phyloP scores from a whole-genome alignment of 129 eudicot genomes.

The Pseudognaphalium luteoalbum region DNA sequence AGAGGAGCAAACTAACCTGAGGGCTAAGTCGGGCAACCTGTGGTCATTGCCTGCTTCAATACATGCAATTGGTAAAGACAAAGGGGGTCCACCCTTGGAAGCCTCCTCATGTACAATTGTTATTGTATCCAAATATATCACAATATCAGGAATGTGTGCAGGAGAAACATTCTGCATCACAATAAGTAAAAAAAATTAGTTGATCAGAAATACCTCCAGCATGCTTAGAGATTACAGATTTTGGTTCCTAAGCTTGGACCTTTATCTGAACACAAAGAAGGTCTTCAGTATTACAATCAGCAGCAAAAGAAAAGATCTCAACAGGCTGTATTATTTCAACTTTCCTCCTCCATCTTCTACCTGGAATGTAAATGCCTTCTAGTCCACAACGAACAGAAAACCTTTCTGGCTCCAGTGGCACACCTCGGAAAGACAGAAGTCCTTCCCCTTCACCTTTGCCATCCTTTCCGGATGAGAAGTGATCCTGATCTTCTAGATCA shows the following conservation, averaged over 20 bases:
- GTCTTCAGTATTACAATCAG: conserved; percentile 91
- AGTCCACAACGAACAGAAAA: conserved; percentile 97
- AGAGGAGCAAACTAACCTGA: conserved; percentile 57
- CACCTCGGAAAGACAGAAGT: conserved; percentile 87
- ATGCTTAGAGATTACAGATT: conserved; percentile 13
- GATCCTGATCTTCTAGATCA: conserved; percentile 71
- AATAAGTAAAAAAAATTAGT: neutral
- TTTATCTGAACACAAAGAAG: conserved; percentile 95
- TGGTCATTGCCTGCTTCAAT: conserved; percentile 81
- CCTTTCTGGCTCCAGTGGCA: conserved; percentile 83
- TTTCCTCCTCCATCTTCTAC: conserved; percentile 94
- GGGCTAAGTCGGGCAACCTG: conserved; percentile 79
- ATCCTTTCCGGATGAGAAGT: conserved; percentile 44
- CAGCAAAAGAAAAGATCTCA: conserved; percentile 70
- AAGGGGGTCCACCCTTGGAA: conserved; percentile 73
- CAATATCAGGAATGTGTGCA: conserved; percentile 72
- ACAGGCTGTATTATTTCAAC: conserved; percentile 88
- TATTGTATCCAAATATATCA: conserved; percentile 84
- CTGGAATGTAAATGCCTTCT: conserved; percentile 91
- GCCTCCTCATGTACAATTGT: conserved; percentile 88
- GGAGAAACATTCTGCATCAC: conserved; percentile 80
- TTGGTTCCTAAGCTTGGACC: conserved; percentile 40
- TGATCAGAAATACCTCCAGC: neutral
- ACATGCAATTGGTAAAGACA: conserved; percentile 76
- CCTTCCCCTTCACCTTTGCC: conserved; percentile 61